Base-by-base conservation (phyloP, 2,329 filamentous ascomycete genomes). In the Emericellopsis cladophorae region DNA sequence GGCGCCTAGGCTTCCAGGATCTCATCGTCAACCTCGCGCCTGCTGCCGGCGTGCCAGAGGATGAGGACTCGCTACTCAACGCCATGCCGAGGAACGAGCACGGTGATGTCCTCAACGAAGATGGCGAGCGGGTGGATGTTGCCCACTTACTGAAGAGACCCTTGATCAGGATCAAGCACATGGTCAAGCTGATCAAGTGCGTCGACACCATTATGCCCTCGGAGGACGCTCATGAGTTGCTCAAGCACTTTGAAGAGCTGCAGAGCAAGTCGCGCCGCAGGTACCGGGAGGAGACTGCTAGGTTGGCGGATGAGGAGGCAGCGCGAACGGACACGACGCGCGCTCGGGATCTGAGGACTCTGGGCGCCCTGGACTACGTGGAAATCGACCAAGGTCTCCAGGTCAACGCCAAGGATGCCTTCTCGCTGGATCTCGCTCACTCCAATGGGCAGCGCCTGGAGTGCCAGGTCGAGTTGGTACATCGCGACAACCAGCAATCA, bases 1-100 rank as follows among this genome's bases (percentile, higher is more conserved):
- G 92, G 92, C 76, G 88, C 24, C 72, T 96, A 37, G 92, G 92
- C 1, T 98, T 96, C 59, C 84, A 95, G 53, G 89, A 94, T 55
- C 78, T 98, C 16, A 79, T 96, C 39, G 86, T 98, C 51, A 96
- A 95, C 55, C 76, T 96, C 29, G 88, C 87, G 2, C 84, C 87
- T 7, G 75, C 78, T 5, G 61, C 64, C 2, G 64, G 62, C 14
- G 52, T 51, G 2, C 52, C 59, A 2, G 76, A 81, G 29, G 76
- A 81, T 37, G 69, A 77, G 32, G 70, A 79, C 46, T 77, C 74
- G 2, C 60, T 79, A 2, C 55, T 80, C 40, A 68, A 74, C 45
- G 74, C 71, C 2, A 65, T 74, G 63, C 76, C 74, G 46, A 68
- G 65, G 40, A 80, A 81, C 40, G 72, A 73, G 43, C 66, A 80